Percentiles rank a stretch among this genome's conserved stretches.
Evolutionary conservation across 345 rosid species (phyloP).

Genomic region (Trapa bicornis): DNA sequence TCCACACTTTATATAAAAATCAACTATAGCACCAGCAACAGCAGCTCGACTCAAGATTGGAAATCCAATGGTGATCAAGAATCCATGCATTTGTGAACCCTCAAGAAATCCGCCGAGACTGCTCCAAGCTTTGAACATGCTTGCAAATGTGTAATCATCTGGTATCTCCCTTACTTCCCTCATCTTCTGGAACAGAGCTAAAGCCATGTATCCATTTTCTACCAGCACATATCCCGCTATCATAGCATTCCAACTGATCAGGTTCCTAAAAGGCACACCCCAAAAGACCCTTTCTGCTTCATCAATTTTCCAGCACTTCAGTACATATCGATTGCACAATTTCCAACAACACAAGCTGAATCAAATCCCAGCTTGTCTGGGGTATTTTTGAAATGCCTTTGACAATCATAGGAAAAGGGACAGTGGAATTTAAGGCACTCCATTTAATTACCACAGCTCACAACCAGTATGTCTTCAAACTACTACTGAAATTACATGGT

Average conservation of each 20-base stretch:
- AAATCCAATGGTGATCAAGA: constrained; percentile 46
- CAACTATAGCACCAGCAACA: constrained; percentile 57
- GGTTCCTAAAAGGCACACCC: constrained; percentile 30
- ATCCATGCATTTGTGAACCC: constrained; percentile 58
- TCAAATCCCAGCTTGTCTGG: constrained; percentile 35
- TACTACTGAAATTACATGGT: too few species aligned
- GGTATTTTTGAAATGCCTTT: too few species aligned
- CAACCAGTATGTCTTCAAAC: too few species aligned
- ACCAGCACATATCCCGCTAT: constrained; percentile 43
- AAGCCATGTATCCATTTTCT: constrained; percentile 45
- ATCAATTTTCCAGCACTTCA: constrained; percentile 46
- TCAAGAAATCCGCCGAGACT: constrained; percentile 29
- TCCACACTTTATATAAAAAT: constrained; percentile 68
- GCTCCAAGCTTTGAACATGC: constrained; percentile 61
- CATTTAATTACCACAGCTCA: too few species aligned
- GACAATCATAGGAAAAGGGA: too few species aligned
- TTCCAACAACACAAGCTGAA: constrained; percentile 44
- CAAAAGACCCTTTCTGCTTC: constrained; percentile 49
- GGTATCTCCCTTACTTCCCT: constrained; percentile 29
- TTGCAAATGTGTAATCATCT: constrained; percentile 58
- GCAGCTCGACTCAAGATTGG: constrained; percentile 24
- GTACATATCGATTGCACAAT: constrained; percentile 73
- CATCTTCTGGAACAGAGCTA: constrained; percentile 46
- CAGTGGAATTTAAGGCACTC: too few species aligned
- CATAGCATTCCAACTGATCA: constrained; percentile 71